Percentiles rank a stretch among this genome's conserved stretches.
Conservation (phyloP, 208 protist genomes). For the Crithidia sp. region DNA sequence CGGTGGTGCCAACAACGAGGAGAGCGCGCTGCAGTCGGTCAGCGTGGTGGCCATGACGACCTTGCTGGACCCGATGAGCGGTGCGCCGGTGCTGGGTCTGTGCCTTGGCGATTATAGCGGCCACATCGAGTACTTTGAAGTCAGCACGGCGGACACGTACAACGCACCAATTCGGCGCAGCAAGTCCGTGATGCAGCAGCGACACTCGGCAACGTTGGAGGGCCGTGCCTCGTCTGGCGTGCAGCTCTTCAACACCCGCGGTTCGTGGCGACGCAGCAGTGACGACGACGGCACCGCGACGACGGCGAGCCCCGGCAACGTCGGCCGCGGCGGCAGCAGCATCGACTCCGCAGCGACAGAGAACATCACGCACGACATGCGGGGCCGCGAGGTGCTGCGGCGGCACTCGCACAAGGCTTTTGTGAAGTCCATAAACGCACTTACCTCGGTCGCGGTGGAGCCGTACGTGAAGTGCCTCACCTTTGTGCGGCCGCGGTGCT, state of each 20-base stretch:
- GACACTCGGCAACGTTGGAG: slow-evolving; percentile 15
- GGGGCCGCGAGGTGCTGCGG: slow-evolving; percentile 66
- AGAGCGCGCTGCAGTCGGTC: slow-evolving; percentile 51
- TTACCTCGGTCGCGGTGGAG: slow-evolving; percentile 81
- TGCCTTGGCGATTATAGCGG: slow-evolving; percentile 86
- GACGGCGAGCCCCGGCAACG: slow-evolving; percentile 26
- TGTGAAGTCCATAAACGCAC: slow-evolving; percentile 81
- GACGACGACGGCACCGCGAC: slow-evolving; percentile 35
- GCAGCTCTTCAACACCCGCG: slow-evolving; percentile 24
- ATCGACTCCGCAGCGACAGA: slow-evolving; percentile 46
- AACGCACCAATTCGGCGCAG: slow-evolving; percentile 50
- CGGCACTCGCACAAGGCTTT: slow-evolving; percentile 87
- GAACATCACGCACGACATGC: slow-evolving; percentile 57
- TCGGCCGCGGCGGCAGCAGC: slow-evolving; percentile 19
- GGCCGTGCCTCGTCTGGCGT: background rate
- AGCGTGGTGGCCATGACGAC: slow-evolving; percentile 74
- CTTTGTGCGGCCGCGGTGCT: slow-evolving; percentile 68
- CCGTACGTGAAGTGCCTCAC: slow-evolving; percentile 76
- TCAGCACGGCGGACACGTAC: slow-evolving; percentile 48
- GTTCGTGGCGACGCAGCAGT: slow-evolving; percentile 20
- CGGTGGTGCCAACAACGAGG: slow-evolving; percentile 18
- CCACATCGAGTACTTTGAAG: slow-evolving; percentile 83
- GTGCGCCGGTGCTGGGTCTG: slow-evolving; percentile 63
- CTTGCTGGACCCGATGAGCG: slow-evolving; percentile 75
- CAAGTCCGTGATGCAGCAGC: slow-evolving; percentile 41